These are phyloP conservation scores for Fusarium virguliforme DNA, from an alignment of 2,329 filamentous ascomycete species.

Conservation along the genomic window DNA sequence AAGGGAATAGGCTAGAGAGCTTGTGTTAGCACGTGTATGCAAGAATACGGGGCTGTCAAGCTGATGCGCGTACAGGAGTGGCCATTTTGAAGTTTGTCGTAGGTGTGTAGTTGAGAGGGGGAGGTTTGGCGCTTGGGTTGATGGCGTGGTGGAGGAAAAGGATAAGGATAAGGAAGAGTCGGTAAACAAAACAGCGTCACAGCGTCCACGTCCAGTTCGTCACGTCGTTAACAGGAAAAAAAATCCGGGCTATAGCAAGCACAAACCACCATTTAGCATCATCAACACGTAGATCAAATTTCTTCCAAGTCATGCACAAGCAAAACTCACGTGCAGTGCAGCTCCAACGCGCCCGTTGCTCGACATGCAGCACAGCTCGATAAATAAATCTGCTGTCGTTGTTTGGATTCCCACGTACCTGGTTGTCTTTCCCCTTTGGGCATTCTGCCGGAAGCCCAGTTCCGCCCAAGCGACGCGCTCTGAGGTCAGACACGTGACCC, in stretches of 20 bases:
- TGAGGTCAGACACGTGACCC: conserved; percentile 49
- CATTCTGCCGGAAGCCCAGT: conserved; percentile 22
- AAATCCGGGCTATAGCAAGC: conserved; percentile 41
- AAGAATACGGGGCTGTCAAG: neutral
- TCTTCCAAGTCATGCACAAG: conserved; percentile 31
- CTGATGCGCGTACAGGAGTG: conserved; percentile 55
- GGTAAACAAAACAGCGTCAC: conserved; percentile 53
- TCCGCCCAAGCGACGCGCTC: conserved; percentile 41
- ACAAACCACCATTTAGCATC: conserved; percentile 38
- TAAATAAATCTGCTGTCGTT: conserved; percentile 30
- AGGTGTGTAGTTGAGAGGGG: conserved; percentile 39
- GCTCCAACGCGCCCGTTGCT: conserved; percentile 20
- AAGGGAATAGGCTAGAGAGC: conserved; percentile 78
- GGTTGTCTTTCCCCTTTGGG: conserved; percentile 52
- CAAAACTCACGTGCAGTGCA: conserved; percentile 41
- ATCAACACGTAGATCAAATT: conserved; percentile 26
- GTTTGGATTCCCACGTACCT: conserved; percentile 44
- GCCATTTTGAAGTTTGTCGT: conserved; percentile 54
- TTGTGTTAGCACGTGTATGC: conserved; percentile 41
- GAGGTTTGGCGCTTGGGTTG: conserved; percentile 45
- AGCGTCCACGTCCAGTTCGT: conserved; percentile 43
- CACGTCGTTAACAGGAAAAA: conserved; percentile 49
- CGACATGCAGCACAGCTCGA: conserved; percentile 17
- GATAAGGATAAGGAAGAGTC: conserved; percentile 38
- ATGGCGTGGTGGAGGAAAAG: conserved; percentile 45